Percentiles rank a stretch among this genome's conserved stretches.
These are phyloP conservation scores for Laetiporus sulphureus DNA, from an alignment of 1,284 basidiomycete species.

Conservation along the genomic window DNA sequence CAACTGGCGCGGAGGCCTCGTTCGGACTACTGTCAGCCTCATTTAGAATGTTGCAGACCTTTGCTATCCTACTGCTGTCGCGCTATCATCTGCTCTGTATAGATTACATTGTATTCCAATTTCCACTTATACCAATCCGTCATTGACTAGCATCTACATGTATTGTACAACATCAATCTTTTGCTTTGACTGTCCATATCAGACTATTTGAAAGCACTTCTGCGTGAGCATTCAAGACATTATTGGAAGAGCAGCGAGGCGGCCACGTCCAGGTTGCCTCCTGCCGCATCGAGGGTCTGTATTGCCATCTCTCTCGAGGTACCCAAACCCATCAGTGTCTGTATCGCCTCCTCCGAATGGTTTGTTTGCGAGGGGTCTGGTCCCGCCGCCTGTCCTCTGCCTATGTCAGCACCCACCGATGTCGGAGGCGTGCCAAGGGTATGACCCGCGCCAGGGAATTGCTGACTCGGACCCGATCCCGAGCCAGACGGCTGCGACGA, in stretches of 20 bases:
- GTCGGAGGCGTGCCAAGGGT: slow-evolving; percentile 38
- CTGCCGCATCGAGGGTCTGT: slow-evolving; percentile 68
- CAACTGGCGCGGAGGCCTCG: slow-evolving; percentile 80
- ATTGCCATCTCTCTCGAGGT: slow-evolving; percentile 73
- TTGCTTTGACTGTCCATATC: slow-evolving; percentile 5
- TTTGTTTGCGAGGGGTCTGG: slow-evolving; percentile 14
- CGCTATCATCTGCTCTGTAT: slow-evolving; percentile 1
- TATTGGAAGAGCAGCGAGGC: slow-evolving; percentile 87
- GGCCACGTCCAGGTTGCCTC: slow-evolving; percentile 85
- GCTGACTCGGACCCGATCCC: slow-evolving; percentile 8
- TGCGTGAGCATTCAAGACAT: slow-evolving; percentile 23
- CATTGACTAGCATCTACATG: slow-evolving; percentile 10
- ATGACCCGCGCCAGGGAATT: slow-evolving; percentile 60
- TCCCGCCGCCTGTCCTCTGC: slow-evolving; percentile 14
- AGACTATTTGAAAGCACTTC: background rate
- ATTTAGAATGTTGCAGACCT: no score
- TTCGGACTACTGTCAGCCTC: slow-evolving; percentile 73
- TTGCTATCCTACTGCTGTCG: background rate
- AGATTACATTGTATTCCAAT: background rate
- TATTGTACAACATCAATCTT: slow-evolving; percentile 4
- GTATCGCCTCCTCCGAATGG: slow-evolving; percentile 48
- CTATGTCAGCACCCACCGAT: slow-evolving; percentile 17
- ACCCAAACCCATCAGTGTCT: slow-evolving; percentile 67
- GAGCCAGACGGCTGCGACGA: slow-evolving; percentile 16
- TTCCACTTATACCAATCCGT: slow-evolving; percentile 3